Evolutionary conservation across 1,139 yeast genomes (phyloP).

Genomic region (Blastobotrys proliferans): DNA sequence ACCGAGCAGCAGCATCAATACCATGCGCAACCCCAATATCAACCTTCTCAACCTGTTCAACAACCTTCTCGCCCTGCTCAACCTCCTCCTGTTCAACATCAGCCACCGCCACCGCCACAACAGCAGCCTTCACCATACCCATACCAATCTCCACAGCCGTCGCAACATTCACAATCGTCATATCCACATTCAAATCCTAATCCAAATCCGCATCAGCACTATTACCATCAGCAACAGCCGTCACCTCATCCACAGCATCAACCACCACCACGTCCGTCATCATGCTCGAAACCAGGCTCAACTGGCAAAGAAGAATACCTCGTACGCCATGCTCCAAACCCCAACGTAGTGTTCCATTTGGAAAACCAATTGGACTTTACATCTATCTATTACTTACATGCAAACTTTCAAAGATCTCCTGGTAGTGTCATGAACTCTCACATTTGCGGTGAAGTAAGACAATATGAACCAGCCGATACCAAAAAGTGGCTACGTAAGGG

Average conservation of each 20-base stretch:
- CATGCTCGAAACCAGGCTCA: background rate
- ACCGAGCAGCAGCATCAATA: too few species aligned
- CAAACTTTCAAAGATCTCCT: background rate
- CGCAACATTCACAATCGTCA: too few species aligned
- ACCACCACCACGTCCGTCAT: background rate
- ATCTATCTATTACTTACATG: slow-evolving; percentile 3
- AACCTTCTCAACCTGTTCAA: too few species aligned
- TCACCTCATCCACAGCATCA: too few species aligned
- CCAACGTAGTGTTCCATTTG: slow-evolving; percentile 1
- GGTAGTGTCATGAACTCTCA: background rate
- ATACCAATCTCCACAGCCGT: too few species aligned
- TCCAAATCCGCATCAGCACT: too few species aligned
- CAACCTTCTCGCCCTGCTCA: background rate
- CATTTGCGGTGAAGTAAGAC: slow-evolving; percentile 3
- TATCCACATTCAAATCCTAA: too few species aligned
- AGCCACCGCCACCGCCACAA: background rate
- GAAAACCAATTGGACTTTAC: background rate
- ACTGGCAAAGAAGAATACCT: background rate
- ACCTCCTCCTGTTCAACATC: background rate
- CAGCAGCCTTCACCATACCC: too few species aligned
- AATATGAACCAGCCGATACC: background rate
- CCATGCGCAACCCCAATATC: too few species aligned
- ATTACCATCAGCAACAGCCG: too few species aligned
- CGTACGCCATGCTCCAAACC: slow-evolving; percentile 1
- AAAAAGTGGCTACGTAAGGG: slow-evolving; percentile 1